Evolutionary conservation across 2,329 filamentous ascomycete genomes (phyloP).

Genomic region (Verticillium nonalfalfae): DNA sequence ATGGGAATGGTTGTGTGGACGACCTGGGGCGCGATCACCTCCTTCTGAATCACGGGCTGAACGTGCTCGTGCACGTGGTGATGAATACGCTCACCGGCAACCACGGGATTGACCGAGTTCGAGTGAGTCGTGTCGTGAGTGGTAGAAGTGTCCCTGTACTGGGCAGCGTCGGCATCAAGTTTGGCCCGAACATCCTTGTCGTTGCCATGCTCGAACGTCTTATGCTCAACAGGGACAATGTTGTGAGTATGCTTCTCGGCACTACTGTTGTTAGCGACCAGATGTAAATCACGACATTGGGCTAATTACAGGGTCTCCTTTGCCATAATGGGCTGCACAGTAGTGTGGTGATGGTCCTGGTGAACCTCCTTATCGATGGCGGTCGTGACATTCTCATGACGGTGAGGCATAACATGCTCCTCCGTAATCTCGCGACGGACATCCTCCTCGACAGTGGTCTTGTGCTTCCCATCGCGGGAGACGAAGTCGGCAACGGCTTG

Average conservation of each 20-base stretch:
- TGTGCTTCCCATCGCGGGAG: conserved; percentile 54
- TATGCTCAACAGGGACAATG: conserved; percentile 51
- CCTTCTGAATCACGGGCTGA: conserved; percentile 65
- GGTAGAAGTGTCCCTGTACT: conserved; percentile 19
- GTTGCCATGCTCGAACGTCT: conserved; percentile 55
- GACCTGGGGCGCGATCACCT: conserved; percentile 59
- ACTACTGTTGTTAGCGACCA: conserved; percentile 10
- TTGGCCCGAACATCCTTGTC: conserved; percentile 35
- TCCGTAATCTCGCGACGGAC: conserved; percentile 54
- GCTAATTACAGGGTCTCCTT: conserved; percentile 32
- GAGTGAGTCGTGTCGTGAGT: conserved; percentile 22
- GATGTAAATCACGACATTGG: conserved; percentile 4
- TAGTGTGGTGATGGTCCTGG: conserved; percentile 67
- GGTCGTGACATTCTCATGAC: conserved; percentile 55
- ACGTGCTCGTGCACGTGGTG: conserved; percentile 59
- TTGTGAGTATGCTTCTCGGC: conserved; percentile 58
- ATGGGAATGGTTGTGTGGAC: conserved; percentile 68
- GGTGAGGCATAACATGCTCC: conserved; percentile 52
- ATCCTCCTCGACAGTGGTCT: conserved; percentile 64
- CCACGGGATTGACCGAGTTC: conserved; percentile 15
- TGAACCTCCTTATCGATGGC: conserved; percentile 64
- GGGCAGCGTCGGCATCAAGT: conserved; percentile 42
- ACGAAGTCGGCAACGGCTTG: conserved; percentile 55
- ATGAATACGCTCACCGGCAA: conserved; percentile 22
- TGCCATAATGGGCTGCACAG: conserved; percentile 53